phyloP scores from a whole-genome alignment of 1,139 yeast species.

The Candida pseudoviswanathii region DNA sequence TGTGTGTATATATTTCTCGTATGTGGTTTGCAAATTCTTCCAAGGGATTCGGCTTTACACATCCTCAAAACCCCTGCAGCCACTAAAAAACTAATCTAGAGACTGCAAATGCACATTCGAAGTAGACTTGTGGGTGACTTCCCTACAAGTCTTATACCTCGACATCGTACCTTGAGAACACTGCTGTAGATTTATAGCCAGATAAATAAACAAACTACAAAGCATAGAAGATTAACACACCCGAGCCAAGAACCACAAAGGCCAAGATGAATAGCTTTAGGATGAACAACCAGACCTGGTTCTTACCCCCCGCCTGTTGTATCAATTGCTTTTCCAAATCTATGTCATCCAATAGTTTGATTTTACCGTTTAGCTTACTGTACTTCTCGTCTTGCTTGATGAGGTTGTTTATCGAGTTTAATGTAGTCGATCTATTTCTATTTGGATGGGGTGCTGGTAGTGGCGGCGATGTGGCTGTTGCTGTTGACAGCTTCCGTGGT shows the following conservation, averaged over 20 bases:
- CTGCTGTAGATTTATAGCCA: background rate
- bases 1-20: too few species aligned
- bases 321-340: slow-evolving; percentile 44
- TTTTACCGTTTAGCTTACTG: slow-evolving; percentile 7
- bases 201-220: slow-evolving; percentile 17
- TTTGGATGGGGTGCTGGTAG: background rate
- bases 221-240: slow-evolving; percentile 42
- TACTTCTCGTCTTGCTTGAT: slow-evolving; percentile 17
- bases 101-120: too few species aligned
- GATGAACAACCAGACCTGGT: slow-evolving; percentile 35
- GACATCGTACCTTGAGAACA: too few species aligned
- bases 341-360: slow-evolving; percentile 25
- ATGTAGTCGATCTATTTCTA: slow-evolving; percentile 4
- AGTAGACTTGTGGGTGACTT: too few species aligned
- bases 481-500: background rate
- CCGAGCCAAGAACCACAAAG: slow-evolving; percentile 34
- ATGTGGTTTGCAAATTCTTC: too few species aligned
- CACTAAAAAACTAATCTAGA: too few species aligned
- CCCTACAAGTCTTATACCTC: too few species aligned
- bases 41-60: too few species aligned
- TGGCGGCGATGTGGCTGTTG: background rate
- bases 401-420: slow-evolving; percentile 15
- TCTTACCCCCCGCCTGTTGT: slow-evolving; percentile 41
- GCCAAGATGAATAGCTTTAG: slow-evolving; percentile 33
- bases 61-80: too few species aligned